Evolutionary conservation across 129 eudicot genomes (phyloP).

Genomic region (Centaurea solstitialis): DNA sequence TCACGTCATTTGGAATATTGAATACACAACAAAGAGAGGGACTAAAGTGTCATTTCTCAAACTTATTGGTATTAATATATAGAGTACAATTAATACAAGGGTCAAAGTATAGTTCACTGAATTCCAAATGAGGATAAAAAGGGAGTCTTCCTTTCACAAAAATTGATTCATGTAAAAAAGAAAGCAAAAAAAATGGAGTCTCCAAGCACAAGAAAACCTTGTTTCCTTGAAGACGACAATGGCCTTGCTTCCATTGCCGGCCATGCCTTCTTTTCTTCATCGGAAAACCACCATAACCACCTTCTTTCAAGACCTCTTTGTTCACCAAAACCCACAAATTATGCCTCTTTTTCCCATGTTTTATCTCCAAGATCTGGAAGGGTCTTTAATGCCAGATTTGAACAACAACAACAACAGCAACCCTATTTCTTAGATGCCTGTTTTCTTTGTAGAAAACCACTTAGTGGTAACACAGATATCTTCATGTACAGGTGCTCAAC

Average conservation of each 20-base stretch:
- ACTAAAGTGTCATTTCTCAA: background rate
- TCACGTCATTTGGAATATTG: too few species aligned
- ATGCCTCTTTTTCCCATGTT: background rate
- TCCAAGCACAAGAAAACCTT: constrained; percentile 27
- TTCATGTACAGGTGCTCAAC: constrained; percentile 45
- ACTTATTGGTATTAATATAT: background rate
- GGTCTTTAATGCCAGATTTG: constrained; percentile 24
- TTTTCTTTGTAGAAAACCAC: constrained; percentile 37
- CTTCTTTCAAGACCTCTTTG: constrained; percentile 32
- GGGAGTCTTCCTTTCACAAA: background rate
- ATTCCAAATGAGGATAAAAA: background rate
- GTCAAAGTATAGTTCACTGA: background rate
- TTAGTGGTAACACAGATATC: constrained; percentile 39
- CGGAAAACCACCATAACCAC: constrained; percentile 21
- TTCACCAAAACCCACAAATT: constrained; percentile 18
- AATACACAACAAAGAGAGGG: background rate
- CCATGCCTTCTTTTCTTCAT: background rate
- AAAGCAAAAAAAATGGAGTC: constrained; percentile 28
- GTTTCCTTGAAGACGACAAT: constrained; percentile 36
- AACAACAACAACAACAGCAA: constrained; percentile 25
- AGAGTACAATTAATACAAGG: background rate
- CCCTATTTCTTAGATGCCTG: constrained; percentile 28
- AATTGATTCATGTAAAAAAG: background rate
- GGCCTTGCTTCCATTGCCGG: constrained; percentile 41
- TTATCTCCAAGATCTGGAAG: constrained; percentile 35